Evolutionary conservation across 1,139 yeast genomes (phyloP).

Genomic region (Yamadazyma oceani): DNA sequence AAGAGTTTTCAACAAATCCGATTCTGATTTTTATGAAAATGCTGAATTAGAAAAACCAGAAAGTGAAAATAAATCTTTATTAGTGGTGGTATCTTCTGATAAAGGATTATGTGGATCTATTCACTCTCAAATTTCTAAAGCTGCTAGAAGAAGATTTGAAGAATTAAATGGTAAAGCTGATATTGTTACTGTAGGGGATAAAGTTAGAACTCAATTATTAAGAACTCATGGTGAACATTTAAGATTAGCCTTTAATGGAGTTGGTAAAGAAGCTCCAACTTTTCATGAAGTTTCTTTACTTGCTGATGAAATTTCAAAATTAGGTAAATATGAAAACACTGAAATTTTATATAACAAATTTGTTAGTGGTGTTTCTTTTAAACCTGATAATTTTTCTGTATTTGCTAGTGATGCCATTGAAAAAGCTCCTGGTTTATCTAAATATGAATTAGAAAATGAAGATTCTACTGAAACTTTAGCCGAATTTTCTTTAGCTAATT

Average conservation of each 20-base stretch:
- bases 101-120: constrained; percentile 99
- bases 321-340: constrained; percentile 71
- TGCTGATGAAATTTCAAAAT: constrained; percentile 75
- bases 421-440: constrained; percentile 82
- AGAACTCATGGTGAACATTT: constrained; percentile 76
- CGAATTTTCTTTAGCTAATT: constrained; percentile 89
- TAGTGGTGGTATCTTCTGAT: constrained; percentile 90
- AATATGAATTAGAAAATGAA: constrained; percentile 79
- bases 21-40: constrained; percentile 72
- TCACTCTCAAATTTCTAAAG: constrained; percentile 91
- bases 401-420: constrained; percentile 73
- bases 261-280: constrained; percentile 96
- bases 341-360: constrained; percentile 88
- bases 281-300: constrained; percentile 87
- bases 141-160: constrained; percentile 66
- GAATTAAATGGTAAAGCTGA: constrained; percentile 70
- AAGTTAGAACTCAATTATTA: constrained; percentile 80
- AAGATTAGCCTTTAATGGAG: constrained; percentile 79
- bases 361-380: constrained; percentile 84
- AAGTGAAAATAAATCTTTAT: constrained; percentile 58
- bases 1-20: constrained; percentile 80
- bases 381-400: constrained; percentile 71
- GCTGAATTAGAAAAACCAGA: constrained; percentile 70
- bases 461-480: constrained; percentile 65
- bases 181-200: constrained; percentile 90